phyloP scores from a whole-genome alignment of 257 asterid genomes.

The Capsicum baccatum region DNA sequence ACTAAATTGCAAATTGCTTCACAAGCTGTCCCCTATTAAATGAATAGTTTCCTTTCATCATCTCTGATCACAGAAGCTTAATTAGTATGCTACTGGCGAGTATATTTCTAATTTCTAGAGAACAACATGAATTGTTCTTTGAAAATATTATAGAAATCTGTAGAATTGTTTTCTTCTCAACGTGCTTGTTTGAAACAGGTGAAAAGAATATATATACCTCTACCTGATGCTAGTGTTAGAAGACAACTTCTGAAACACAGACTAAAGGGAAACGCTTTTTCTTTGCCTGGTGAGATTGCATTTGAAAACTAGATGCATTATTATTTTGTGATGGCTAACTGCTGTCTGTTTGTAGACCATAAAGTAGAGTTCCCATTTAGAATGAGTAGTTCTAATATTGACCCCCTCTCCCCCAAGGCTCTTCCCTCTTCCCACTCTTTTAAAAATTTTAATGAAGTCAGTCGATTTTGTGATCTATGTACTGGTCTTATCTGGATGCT shows the following conservation, averaged over 20 bases:
- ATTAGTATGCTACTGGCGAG: neutral
- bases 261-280: constrained; percentile 84
- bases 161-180: neutral
- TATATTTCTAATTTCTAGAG: constrained; percentile 6
- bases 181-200: constrained; percentile 57
- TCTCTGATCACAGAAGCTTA: neutral
- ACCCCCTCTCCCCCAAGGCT: neutral
- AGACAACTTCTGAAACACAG: constrained; percentile 79
- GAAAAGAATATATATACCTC: constrained; percentile 94
- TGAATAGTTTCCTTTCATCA: neutral
- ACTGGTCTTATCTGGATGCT: neutral
- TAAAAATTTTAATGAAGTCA: neutral
- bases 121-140: constrained; percentile 15
- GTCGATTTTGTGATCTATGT: neutral
- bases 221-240: constrained; percentile 89
- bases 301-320: constrained; percentile 20
- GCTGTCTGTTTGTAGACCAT: constrained; percentile 8
- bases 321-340: neutral
- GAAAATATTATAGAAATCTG: neutral
- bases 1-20: neutral
- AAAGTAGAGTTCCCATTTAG: neutral
- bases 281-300: constrained; percentile 78
- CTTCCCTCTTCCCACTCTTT: too few relatives aligned
- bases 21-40: neutral
- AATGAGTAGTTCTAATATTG: neutral